These are phyloP conservation scores for Yarrowia yakushimensis DNA, from an alignment of 805 yeast species.

Conservation along the genomic window DNA sequence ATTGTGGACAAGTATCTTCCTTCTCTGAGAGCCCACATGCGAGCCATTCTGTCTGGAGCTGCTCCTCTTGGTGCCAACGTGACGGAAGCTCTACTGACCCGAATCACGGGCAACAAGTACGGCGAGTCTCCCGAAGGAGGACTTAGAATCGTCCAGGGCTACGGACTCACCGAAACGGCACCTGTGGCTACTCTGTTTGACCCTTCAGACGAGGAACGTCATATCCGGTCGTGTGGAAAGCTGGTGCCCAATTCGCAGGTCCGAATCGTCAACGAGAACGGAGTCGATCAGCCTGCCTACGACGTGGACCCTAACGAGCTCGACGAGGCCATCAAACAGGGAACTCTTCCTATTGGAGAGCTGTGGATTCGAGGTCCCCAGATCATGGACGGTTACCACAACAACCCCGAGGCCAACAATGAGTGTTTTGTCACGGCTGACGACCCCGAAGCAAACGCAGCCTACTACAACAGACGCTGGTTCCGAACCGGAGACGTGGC, in stretches of 20 bases:
- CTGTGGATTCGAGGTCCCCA: slow-evolving; percentile 56
- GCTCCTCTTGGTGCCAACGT: slow-evolving; percentile 42
- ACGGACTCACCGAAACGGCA: slow-evolving; percentile 50
- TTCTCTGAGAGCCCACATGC: slow-evolving; percentile 42
- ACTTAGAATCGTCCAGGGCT: slow-evolving; percentile 29
- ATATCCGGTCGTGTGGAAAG: slow-evolving; percentile 43
- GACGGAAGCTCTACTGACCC: slow-evolving; percentile 24
- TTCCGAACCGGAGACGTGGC: slow-evolving; percentile 59
- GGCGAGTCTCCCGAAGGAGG: slow-evolving; percentile 25
- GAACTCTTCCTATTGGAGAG: slow-evolving; percentile 44
- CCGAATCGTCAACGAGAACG: slow-evolving; percentile 42
- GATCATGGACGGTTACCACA: slow-evolving; percentile 39
- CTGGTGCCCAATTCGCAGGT: slow-evolving; percentile 48
- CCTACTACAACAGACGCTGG: slow-evolving; percentile 6
- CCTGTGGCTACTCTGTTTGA: slow-evolving; percentile 48
- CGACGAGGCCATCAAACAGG: slow-evolving; percentile 15
- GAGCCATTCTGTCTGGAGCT: slow-evolving; percentile 45
- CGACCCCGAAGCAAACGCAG: slow-evolving; percentile 37
- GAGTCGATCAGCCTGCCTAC: slow-evolving; percentile 50
- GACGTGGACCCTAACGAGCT: slow-evolving; percentile 32
- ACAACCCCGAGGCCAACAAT: slow-evolving; percentile 7
- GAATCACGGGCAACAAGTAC: slow-evolving; percentile 30
- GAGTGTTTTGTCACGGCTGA: slow-evolving; percentile 8
- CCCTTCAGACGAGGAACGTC: slow-evolving; percentile 40
- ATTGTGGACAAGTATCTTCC: slow-evolving; percentile 42